Conservation (phyloP, 169 alveolate genomes). For the Plasmodium gallinaceum region DNA sequence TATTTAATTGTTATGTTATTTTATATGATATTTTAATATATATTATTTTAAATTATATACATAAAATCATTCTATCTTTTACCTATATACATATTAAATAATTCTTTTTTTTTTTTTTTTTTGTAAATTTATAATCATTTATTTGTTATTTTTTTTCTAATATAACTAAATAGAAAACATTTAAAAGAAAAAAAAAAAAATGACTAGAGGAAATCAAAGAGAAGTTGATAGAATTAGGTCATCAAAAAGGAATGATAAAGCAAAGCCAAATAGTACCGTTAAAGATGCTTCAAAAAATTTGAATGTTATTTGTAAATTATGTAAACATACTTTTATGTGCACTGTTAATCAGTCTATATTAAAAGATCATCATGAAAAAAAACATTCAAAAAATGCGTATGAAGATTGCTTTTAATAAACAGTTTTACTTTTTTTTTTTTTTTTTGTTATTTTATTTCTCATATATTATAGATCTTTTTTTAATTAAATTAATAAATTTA, state of each 20-base stretch:
- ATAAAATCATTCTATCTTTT: too few relatives aligned
- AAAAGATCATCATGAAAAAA: constrained; percentile 86
- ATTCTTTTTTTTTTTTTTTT: too few relatives aligned
- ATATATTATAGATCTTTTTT: background rate
- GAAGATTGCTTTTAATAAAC: constrained; percentile 83
- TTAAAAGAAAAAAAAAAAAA: constrained; percentile 18
- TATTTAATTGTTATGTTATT: too few relatives aligned
- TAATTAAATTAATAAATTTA: background rate
- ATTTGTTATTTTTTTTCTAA: too few relatives aligned
- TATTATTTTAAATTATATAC: too few relatives aligned
- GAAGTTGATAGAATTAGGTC: constrained; percentile 88
- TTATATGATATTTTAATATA: too few relatives aligned
- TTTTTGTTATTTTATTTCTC: constrained; percentile 4
- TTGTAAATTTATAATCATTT: too few relatives aligned
- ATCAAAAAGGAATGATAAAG: constrained; percentile 82
- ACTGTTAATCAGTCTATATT: constrained; percentile 86
- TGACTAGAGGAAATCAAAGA: constrained; percentile 90
- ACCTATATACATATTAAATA: too few relatives aligned
- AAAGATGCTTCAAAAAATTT: constrained; percentile 83
- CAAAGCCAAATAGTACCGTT: constrained; percentile 81
- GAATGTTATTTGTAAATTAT: constrained; percentile 85
- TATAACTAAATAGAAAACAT: too few relatives aligned
- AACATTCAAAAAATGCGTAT: constrained; percentile 84
- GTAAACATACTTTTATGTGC: constrained; percentile 89
- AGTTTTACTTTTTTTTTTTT: background rate